Conservation (phyloP, 768 basidiomycete genomes). For the Pholiota microspora region DNA sequence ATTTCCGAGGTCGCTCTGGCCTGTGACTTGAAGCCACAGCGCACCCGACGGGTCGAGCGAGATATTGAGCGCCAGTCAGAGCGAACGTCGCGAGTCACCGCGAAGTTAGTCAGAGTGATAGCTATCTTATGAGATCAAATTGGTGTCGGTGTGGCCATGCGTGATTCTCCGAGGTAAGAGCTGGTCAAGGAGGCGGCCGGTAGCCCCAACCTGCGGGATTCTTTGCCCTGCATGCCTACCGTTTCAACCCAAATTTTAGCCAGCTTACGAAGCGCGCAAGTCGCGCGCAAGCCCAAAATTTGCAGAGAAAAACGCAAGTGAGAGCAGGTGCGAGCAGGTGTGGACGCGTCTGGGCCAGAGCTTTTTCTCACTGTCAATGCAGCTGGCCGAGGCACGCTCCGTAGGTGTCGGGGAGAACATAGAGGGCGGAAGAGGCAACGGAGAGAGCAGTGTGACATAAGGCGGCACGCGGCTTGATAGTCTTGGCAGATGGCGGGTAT, state of each 20-base stretch:
- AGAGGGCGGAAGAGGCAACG: neutral
- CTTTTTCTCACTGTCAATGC: neutral
- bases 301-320: too few relatives aligned
- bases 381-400: neutral
- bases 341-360: too few relatives aligned
- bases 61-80: neutral
- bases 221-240: too few relatives aligned
- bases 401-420: neutral
- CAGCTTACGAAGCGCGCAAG: too few relatives aligned
- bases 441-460: neutral
- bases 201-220: too few relatives aligned
- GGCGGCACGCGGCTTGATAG: neutral
- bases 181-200: too few relatives aligned
- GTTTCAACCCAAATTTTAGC: too few relatives aligned
- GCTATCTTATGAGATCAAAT: neutral
- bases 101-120: neutral
- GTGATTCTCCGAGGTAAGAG: too few relatives aligned
- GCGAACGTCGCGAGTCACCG: too few relatives aligned
- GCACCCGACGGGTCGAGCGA: neutral
- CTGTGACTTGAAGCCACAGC: neutral
- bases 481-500: neutral
- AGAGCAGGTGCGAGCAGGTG: too few relatives aligned
- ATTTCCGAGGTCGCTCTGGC: neutral
- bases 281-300: too few relatives aligned
- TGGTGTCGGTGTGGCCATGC: too few relatives aligned